Percentiles rank a stretch among this genome's conserved stretches.
Conservation (phyloP, 176 grass and related monocot species). For the Aegilops sharonensis region DNA sequence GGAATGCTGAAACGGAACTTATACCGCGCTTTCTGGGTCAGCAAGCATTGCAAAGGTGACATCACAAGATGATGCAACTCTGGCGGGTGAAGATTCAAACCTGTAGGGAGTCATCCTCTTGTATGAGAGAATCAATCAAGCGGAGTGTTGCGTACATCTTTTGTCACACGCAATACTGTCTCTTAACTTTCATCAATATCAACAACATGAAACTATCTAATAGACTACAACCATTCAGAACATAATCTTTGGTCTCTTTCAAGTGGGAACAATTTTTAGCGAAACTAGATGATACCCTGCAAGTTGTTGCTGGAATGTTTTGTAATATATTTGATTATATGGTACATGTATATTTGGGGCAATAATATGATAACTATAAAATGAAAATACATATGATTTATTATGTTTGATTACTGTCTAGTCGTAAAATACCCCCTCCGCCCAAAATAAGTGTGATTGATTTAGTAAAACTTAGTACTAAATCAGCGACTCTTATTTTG, state of each 20-base stretch:
- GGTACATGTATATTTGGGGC: too few species aligned
- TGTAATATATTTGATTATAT: too few species aligned
- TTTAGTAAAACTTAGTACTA: too few species aligned
- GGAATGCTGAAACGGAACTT: constrained; percentile 1
- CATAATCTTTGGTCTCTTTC: not conserved
- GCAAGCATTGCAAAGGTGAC: constrained; percentile 90
- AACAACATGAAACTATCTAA: not conserved
- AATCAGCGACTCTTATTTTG: too few species aligned
- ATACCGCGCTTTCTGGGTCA: constrained; percentile 74
- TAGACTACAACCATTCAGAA: not conserved
- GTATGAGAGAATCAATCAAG: not conserved
- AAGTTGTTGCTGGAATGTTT: too few species aligned
- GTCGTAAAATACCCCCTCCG: too few species aligned
- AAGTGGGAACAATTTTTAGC: constrained; percentile 1
- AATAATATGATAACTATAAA: too few species aligned
- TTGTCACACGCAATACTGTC: not conserved
- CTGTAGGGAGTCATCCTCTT: constrained; percentile 34
- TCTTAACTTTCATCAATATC: not conserved
- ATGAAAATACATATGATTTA: too few species aligned
- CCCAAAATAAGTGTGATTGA: too few species aligned
- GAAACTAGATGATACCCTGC: not conserved
- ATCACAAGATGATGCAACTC: constrained; percentile 67
- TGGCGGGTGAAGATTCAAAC: constrained; percentile 66
- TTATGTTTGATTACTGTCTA: too few species aligned
- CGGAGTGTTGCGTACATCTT: not conserved